Base-by-base conservation (phyloP, 768 basidiomycete genomes). In the Boletus reticulatus region DNA sequence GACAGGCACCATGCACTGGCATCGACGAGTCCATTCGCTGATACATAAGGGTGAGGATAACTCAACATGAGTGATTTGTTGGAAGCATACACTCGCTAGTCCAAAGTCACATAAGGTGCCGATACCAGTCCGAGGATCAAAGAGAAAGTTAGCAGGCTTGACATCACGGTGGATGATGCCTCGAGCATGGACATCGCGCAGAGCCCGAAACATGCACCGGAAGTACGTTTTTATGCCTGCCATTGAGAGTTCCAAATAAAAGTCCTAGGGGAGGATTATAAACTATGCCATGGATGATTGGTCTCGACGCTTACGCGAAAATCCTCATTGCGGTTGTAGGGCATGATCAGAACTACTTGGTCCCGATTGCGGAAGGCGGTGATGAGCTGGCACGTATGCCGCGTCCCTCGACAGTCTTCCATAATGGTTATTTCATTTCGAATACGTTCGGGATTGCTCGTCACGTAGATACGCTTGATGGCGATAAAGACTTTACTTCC, bases 71-170 rank as follows among this genome's bases (percentile, higher is more conserved):
- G 29, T 36, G 6, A 22, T 38, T 36, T 34, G 31, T 32, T 20
- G 39, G 38, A 54, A 12, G 74, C 89, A 63, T 72, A 95, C 94
- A 64, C 92, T 93, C 10, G 97, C 97, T 4, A 99, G 80, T 19
- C 97, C 97, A 67, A 98, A 97, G 72, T 98, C 97, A 61, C 92
- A 93, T 9, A 99, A 75, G 1, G 89, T 89, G 22, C 97, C 97
- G 13, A 85, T 77, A 11, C 89, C 88, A 8, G 87, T 88, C 37
- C 79, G 82, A 37, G 92, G 87, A 70, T 98, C 92, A 69, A 88
- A 98, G 36, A 98, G 79, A 70, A 98, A 98, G 71, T 98, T 98
- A 56, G 95, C 96, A 20, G 96, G 95, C 68, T 98, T 98, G 63
- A 98, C 92, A 72, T 98, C 96, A 43, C 96, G 91, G 70, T 98